Conservation (phyloP, 225 moss, liverwort and hornwort species). For the Lunularia cruciata region DNA sequence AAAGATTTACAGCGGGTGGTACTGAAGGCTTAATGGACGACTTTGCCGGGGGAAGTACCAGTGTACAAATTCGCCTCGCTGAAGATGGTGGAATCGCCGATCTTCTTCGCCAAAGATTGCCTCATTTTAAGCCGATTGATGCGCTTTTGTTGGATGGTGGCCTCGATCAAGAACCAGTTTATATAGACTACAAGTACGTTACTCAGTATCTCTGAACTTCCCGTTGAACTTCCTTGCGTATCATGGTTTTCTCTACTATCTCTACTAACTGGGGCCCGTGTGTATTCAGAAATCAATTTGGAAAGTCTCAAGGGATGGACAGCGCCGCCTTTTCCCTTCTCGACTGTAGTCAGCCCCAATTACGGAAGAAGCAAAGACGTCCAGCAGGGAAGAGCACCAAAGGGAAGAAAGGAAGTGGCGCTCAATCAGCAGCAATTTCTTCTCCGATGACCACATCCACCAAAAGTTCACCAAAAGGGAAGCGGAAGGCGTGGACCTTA, state of each 20-base stretch:
- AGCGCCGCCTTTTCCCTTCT: slow-evolving; percentile 9
- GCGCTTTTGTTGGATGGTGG: slow-evolving; percentile 40
- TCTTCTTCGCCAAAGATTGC: slow-evolving; percentile 41
- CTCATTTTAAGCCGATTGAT: slow-evolving; percentile 47
- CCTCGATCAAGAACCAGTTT: slow-evolving; percentile 49
- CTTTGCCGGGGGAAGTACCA: background rate
- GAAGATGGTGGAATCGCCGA: slow-evolving; percentile 20
- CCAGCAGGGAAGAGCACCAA: slow-evolving; percentile 24
- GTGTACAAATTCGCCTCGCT: slow-evolving; percentile 8
- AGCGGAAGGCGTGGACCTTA: slow-evolving; percentile 19
- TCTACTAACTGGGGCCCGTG: background rate
- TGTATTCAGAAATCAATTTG: slow-evolving; percentile 40
- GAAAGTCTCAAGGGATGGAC: slow-evolving; percentile 20
- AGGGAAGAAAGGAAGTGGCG: slow-evolving; percentile 16
- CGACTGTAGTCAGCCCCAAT: slow-evolving; percentile 10
- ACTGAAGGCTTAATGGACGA: slow-evolving; percentile 22
- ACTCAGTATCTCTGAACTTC: background rate
- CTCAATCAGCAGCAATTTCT: background rate
- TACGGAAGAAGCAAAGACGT: slow-evolving; percentile 11
- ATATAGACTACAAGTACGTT: slow-evolving; percentile 51
- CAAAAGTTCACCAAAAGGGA: slow-evolving; percentile 16
- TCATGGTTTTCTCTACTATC: background rate
- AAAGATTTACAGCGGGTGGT: slow-evolving; percentile 21
- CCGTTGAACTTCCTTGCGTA: background rate
- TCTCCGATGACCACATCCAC: slow-evolving; percentile 19